These are phyloP conservation scores for Pestalotiopsis fici DNA, from an alignment of 2,329 filamentous ascomycete species.

Conservation along the genomic window DNA sequence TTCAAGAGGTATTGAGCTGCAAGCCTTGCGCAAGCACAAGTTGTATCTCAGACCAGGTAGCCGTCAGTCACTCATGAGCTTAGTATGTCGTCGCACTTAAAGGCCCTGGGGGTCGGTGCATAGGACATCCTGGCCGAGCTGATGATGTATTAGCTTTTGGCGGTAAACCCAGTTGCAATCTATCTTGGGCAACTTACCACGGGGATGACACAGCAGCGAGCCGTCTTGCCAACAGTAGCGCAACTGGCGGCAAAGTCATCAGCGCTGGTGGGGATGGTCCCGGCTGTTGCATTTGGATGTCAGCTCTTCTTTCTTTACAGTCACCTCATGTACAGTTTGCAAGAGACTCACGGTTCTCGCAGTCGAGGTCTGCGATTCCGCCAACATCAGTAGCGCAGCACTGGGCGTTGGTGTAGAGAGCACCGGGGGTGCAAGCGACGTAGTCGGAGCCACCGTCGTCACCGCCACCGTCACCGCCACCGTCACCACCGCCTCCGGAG, in stretches of 20 bases:
- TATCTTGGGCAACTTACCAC: not conserved
- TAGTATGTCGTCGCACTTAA: not conserved
- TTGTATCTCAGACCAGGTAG: not conserved
- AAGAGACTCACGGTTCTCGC: conserved; percentile 2
- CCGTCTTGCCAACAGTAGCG: conserved; percentile 2
- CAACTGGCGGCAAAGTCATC: not conserved
- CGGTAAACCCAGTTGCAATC: not conserved
- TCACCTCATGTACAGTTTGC: no score
- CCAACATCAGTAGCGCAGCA: conserved; percentile 10
- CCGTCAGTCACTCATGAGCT: no score
- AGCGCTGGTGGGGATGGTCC: not conserved
- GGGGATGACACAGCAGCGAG: conserved; percentile 10
- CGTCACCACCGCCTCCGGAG: not conserved
- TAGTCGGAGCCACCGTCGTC: not conserved
- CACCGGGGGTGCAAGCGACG: conserved; percentile 2
- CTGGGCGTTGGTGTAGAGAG: conserved; percentile 8
- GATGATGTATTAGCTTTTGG: not conserved
- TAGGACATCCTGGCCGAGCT: conserved; percentile 9
- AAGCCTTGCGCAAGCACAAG: not conserved
- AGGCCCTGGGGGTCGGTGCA: not conserved
- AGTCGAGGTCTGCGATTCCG: conserved; percentile 9
- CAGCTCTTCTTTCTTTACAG: no score
- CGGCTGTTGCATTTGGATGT: not conserved
- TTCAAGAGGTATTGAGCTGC: not conserved
- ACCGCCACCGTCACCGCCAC: not conserved